A percentile compares a stretch with the other conserved stretches of the same genome.
Evolutionary conservation across 768 basidiomycete genomes (phyloP).

Genomic region (Tricholomella constricta): DNA sequence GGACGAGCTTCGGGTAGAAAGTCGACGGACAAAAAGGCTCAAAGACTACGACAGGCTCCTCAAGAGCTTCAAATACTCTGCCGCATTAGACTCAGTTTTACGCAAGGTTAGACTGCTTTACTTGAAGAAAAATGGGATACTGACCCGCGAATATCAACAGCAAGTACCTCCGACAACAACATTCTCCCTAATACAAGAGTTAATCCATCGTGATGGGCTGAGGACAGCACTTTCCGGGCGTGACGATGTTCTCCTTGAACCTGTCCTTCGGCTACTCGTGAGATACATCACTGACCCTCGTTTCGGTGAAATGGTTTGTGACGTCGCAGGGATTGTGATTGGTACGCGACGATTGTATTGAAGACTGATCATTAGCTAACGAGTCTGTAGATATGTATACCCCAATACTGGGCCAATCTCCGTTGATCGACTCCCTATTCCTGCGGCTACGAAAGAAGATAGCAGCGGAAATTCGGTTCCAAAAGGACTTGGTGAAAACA

Average conservation of each 20-base stretch:
- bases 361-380: conserved; percentile 10
- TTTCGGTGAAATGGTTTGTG: conserved; percentile 88
- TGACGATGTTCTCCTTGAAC: conserved; percentile 92
- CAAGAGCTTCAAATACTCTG: conserved; percentile 92
- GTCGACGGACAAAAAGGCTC: conserved; percentile 65
- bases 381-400: conserved; percentile 78
- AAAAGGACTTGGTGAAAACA: conserved; percentile 79
- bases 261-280: conserved; percentile 82
- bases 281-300: conserved; percentile 88
- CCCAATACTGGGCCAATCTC: conserved; percentile 91
- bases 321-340: conserved; percentile 77
- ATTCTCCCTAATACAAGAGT: conserved; percentile 90
- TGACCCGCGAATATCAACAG: conserved; percentile 36
- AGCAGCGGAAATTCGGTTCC: conserved; percentile 83
- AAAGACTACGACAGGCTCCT: conserved; percentile 88
- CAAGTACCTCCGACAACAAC: conserved; percentile 81
- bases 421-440: conserved; percentile 86
- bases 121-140: neutral
- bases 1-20: conserved; percentile 80
- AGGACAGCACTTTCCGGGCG: conserved; percentile 84
- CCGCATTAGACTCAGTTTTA: conserved; percentile 90
- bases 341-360: conserved; percentile 51
- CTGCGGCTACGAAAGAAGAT: conserved; percentile 82
- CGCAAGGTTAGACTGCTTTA: conserved; percentile 58
- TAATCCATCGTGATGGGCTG: conserved; percentile 90